Conservation (phyloP, 2,329 filamentous ascomycete species). For the Pestalotiopsis sp. region DNA sequence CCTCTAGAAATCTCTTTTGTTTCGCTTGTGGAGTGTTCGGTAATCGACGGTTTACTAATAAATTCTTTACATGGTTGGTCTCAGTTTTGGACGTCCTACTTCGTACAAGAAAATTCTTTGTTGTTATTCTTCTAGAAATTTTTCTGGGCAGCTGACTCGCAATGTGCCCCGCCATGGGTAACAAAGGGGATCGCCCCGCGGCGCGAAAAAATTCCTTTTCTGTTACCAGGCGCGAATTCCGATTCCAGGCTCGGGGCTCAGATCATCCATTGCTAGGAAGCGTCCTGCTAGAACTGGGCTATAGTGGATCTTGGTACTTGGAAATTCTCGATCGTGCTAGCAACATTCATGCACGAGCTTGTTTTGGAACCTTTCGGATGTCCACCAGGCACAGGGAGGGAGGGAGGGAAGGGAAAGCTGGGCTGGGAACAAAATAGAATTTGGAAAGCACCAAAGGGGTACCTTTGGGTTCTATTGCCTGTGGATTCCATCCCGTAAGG, state of each 20-base stretch:
- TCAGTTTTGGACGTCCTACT: background rate
- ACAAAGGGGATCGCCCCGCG: background rate
- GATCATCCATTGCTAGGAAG: background rate
- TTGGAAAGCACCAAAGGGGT: background rate
- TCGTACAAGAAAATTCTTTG: no score
- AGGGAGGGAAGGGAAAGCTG: background rate
- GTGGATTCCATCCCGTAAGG: constrained; percentile 13
- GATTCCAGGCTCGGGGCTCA: background rate
- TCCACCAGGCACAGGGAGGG: background rate
- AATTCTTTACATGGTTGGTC: background rate
- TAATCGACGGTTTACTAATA: constrained; percentile 6
- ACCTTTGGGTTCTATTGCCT: background rate
- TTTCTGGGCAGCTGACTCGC: constrained; percentile 12
- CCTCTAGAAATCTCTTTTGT: background rate
- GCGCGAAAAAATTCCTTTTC: background rate
- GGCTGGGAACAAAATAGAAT: no score
- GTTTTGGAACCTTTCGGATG: background rate
- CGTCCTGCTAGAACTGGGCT: background rate
- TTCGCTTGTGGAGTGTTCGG: constrained; percentile 6
- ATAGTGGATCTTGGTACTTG: background rate
- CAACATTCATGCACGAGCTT: constrained; percentile 3
- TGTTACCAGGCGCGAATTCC: constrained; percentile 1
- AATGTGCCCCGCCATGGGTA: constrained; percentile 12
- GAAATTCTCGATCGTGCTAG: constrained; percentile 9
- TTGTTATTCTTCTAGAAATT: background rate